These are phyloP conservation scores for Phytophthora megakarya DNA, from an alignment of 352 stramenopile species.

Conservation along the genomic window DNA sequence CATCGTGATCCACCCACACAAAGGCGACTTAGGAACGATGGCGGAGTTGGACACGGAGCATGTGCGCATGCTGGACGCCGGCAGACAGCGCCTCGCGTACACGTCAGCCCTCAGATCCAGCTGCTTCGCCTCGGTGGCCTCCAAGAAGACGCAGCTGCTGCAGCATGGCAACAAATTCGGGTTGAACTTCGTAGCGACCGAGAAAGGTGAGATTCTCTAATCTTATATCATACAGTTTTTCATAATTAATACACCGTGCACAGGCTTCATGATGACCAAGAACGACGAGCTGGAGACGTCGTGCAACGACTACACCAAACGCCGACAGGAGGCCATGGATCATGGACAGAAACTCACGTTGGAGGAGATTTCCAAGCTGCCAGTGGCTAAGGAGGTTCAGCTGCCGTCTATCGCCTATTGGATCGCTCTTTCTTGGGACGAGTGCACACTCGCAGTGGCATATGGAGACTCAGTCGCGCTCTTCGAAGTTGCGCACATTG, in stretches of 20 bases:
- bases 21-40: slow-evolving; percentile 21
- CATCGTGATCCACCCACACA: slow-evolving; percentile 25
- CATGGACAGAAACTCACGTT: slow-evolving; percentile 56
- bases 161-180: slow-evolving; percentile 67
- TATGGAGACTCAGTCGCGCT: slow-evolving; percentile 53
- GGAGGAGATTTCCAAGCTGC: slow-evolving; percentile 49
- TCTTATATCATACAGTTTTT: slow-evolving; percentile 6
- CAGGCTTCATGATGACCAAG: slow-evolving; percentile 52
- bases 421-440: slow-evolving; percentile 59
- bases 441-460: slow-evolving; percentile 55
- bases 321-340: slow-evolving; percentile 55
- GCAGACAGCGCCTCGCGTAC: slow-evolving; percentile 53
- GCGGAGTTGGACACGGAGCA: slow-evolving; percentile 71
- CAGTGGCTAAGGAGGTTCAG: slow-evolving; percentile 39
- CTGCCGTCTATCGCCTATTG: slow-evolving; percentile 50
- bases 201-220: slow-evolving; percentile 34
- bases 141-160: slow-evolving; percentile 55
- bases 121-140: slow-evolving; percentile 39
- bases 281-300: slow-evolving; percentile 41
- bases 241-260: slow-evolving; percentile 10
- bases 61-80: slow-evolving; percentile 77
- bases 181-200: slow-evolving; percentile 52
- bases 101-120: slow-evolving; percentile 32
- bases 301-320: slow-evolving; percentile 49
- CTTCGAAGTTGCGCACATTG: slow-evolving; percentile 63